Evolutionary conservation across 768 basidiomycete species (phyloP).

Genomic region (Pisolithus orientalis): DNA sequence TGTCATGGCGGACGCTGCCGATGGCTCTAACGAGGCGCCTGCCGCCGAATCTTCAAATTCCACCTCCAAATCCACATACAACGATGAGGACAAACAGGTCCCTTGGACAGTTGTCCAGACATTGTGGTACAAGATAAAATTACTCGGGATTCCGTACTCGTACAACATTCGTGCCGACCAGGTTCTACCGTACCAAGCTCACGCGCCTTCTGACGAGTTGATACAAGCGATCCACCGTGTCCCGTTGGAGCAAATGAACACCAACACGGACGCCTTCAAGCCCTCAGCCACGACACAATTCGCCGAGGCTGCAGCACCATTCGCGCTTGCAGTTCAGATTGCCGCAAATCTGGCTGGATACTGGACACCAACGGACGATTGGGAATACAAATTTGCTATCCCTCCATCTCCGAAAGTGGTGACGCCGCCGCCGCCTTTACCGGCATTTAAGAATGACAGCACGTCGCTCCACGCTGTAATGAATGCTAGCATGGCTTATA

Average conservation of each 20-base stretch:
- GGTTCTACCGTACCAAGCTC: constrained; percentile 72
- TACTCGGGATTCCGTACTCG: constrained; percentile 51
- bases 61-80: background rate
- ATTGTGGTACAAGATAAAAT: constrained; percentile 59
- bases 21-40: background rate
- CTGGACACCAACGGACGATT: constrained; percentile 74
- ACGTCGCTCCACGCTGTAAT: constrained; percentile 41
- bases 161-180: constrained; percentile 46
- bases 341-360: constrained; percentile 53
- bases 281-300: constrained; percentile 36
- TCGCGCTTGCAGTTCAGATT: constrained; percentile 67
- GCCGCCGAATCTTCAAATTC: constrained; percentile 7
- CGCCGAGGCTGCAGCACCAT: constrained; percentile 52
- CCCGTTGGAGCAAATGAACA: constrained; percentile 38
- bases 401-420: constrained; percentile 17
- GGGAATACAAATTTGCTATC: constrained; percentile 50
- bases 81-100: constrained; percentile 20
- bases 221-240: constrained; percentile 43
- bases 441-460: background rate
- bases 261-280: constrained; percentile 45
- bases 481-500: constrained; percentile 40
- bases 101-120: constrained; percentile 60
- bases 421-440: constrained; percentile 7
- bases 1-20: constrained; percentile 3
- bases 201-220: constrained; percentile 48